Evolutionary conservation across 495 filamentous ascomycete genomes (phyloP), one percentile per base, ranked within the genome.

Genomic region (Aspergillus conjunctus): DNA sequence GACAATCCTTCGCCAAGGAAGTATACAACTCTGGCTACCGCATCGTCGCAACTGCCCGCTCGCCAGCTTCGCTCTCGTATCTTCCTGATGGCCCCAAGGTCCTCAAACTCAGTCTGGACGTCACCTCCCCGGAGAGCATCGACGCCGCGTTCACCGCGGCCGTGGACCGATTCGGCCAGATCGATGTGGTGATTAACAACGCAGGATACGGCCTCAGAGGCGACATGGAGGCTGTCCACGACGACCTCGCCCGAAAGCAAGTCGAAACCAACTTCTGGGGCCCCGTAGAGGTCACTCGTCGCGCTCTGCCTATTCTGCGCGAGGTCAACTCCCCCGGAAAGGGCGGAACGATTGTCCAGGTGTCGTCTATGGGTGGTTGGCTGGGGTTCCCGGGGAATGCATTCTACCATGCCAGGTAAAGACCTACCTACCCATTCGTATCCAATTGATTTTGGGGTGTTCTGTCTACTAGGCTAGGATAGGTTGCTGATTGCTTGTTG

Each of bases 201-300:
- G 70, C 70, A 2, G 73, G 73, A 9, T 73, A 75, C 34, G 65
- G 68, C 0, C 70, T 80, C 6, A 45, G 58, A 12, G 82, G 81
- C 6, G 77, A 77, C 54, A 75, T 78, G 11, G 83, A 85, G 63
- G 68, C 68, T 26, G 67, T 81, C 17, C 60, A 66, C 0, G 74
- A 79, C 14, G 62, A 65, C 6, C 69, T 77, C 49, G 67, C 74
- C 7, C 76, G 74, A n/a, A 62, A 56, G 5, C 57, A 79, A 39
- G 61, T 85, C 52, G 83, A 84, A 21, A 79, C 81, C 46, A 78
- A 81, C 66, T 87, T 84, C 74, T 86, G 76, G 74, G 83, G 82
- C 20, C 69, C 77, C 22, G 76, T 82, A 0, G 53, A 64, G 15
- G 59, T 83, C n/a, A 80, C 75, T 10, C 72, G 68, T 54, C 68